These are phyloP conservation scores for Arachis stenosperma DNA, from an alignment of 306 rosid species.

Conservation along the genomic window DNA sequence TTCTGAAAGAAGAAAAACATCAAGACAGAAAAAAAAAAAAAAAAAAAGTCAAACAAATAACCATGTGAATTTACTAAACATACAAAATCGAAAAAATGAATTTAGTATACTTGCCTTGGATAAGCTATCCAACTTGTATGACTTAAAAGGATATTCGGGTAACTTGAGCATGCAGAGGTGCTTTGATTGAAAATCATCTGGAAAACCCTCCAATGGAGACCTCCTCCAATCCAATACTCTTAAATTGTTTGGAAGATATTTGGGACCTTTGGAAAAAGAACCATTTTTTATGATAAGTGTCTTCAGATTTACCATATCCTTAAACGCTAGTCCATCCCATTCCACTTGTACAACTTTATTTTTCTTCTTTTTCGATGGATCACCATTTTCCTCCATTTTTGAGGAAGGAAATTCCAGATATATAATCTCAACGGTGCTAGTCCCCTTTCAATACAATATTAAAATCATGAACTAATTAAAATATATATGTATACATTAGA, in stretches of 20 bases:
- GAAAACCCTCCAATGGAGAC: not conserved
- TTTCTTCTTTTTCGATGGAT: not conserved
- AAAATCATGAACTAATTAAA: too few species aligned
- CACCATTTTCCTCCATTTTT: too few species aligned
- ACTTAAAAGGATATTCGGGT: not conserved
- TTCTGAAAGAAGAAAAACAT: not conserved
- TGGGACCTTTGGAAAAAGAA: slow-evolving; percentile 11
- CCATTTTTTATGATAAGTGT: slow-evolving; percentile 15
- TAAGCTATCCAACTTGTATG: not conserved
- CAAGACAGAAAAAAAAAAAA: not conserved
- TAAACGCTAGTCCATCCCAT: slow-evolving; percentile 31
- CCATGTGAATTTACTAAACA: not conserved
- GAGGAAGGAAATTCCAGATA: too few species aligned
- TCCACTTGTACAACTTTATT: not conserved
- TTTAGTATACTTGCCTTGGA: slow-evolving; percentile 3
- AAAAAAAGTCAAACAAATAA: not conserved
- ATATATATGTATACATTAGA: too few species aligned
- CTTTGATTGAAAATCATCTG: too few species aligned
- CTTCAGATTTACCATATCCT: slow-evolving; percentile 26
- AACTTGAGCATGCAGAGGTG: too few species aligned
- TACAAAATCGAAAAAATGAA: not conserved
- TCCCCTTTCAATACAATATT: too few species aligned
- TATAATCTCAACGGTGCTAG: too few species aligned
- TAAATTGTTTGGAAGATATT: slow-evolving; percentile 27
- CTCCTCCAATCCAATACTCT: slow-evolving; percentile 17